Evolutionary conservation across 78 protist genomes (phyloP), one percentile per base, ranked within the genome.

Genomic region (Chrysochromulina tobinii): DNA sequence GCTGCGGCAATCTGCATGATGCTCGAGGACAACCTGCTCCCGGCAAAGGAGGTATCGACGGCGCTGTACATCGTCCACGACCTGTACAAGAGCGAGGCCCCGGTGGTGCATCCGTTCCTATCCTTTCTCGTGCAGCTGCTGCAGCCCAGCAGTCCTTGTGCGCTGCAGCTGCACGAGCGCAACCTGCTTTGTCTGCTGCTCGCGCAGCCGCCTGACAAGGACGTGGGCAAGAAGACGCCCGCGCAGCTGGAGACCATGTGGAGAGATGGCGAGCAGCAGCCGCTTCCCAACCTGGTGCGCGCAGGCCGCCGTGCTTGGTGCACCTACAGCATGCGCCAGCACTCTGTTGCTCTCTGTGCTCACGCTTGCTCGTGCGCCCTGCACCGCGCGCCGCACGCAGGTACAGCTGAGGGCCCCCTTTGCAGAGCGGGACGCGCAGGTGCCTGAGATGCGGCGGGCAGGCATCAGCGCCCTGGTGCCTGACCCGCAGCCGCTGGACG

Each of bases 61-160:
- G 66, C 90, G 20, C 84, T 91, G 23, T 91, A 51, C 87, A 51
- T 91, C 23, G 38, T 91, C 61, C 69, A 81, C 87, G 81, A 83
- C 54, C 75, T 83, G 51, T 91, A 89, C 79, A 77, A 79, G 69
- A 4, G 48, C 6, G 92, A 89, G 83, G 27, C 87, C 17, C 92
- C 92, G 12, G 92, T 72, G 2, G 14, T 68, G 23, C 83, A 89
- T 53, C 92, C 92, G 21, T 89, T 89, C 79, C 50, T 89, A 50
- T 64, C 87, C 27, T 38, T 89, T 53, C 84, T 89, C 18, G 61
- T 79, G 9, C 88, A 72, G 18, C 21, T 14, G 59, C 66, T 79
- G 15, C 55, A 69, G 12, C 15, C 79, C 25, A 4, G 25, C 25
- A 66, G 72, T 21, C 9, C 9, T 14, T 12, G 27, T 3, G 58